Conservation (phyloP, 441 rosid genomes). For the Adansonia rubrostipa region DNA sequence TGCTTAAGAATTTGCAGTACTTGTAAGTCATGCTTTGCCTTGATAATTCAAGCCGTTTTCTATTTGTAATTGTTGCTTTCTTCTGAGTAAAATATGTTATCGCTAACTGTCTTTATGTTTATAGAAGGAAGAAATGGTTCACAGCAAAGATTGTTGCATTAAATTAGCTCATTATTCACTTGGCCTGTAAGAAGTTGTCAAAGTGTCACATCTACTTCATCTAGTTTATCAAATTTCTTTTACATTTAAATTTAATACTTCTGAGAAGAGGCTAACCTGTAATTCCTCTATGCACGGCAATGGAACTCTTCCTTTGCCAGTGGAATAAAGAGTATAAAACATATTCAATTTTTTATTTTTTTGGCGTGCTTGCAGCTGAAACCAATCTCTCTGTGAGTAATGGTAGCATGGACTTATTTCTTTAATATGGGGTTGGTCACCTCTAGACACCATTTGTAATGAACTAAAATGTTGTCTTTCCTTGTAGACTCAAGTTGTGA, state of each 20-base stretch:
- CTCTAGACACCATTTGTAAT: background rate
- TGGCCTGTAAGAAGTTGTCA: too few relatives aligned
- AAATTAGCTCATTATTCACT: background rate
- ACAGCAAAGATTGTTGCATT: background rate
- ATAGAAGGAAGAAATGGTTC: background rate
- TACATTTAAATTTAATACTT: background rate
- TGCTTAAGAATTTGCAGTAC: slow-evolving; percentile 89
- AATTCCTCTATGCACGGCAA: background rate
- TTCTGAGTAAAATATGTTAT: background rate
- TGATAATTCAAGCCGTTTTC: background rate
- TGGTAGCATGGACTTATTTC: background rate
- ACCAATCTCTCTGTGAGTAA: background rate
- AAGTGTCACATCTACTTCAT: background rate
- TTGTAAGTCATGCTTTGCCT: slow-evolving; percentile 53
- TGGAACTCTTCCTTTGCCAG: background rate
- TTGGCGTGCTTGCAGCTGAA: background rate
- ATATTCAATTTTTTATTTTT: background rate
- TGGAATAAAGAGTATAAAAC: background rate
- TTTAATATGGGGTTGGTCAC: background rate
- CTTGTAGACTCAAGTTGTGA: background rate
- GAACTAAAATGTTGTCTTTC: background rate
- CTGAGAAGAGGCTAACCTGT: background rate
- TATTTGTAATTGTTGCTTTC: background rate
- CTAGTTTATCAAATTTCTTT: background rate
- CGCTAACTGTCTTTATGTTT: background rate